Conservation (phyloP, 2,329 filamentous ascomycete genomes). For the Aspergillus sp. region DNA sequence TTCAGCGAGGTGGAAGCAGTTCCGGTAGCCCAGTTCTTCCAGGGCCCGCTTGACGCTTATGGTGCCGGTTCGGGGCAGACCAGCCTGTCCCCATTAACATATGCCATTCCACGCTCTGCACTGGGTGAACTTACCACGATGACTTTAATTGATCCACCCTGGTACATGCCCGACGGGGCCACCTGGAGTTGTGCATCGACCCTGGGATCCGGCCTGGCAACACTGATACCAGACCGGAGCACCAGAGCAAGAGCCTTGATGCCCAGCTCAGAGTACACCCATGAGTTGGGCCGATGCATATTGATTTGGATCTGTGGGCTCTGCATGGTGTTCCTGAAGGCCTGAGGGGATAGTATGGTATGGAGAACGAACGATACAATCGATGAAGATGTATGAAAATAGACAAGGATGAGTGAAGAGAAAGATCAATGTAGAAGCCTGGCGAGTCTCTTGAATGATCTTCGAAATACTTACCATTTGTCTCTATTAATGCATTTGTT, state of each 20-base stretch:
- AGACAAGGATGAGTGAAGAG: no score
- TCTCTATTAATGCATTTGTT: no score
- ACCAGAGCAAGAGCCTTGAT: constrained; percentile 8
- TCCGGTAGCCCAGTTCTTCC: constrained; percentile 10
- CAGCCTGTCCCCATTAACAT: constrained; percentile 5
- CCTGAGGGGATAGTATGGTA: no score
- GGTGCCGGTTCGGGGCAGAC: constrained; percentile 12
- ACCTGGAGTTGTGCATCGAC: constrained; percentile 5
- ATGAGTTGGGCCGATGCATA: constrained; percentile 8
- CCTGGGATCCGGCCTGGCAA: constrained; percentile 8
- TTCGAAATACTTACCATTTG: no score
- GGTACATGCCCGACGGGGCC: constrained; percentile 2
- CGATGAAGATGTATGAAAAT: no score
- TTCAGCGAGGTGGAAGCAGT: constrained; percentile 10
- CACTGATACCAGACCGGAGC: constrained; percentile 6
- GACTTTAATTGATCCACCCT: constrained; percentile 6
- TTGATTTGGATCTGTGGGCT: constrained; percentile 5
- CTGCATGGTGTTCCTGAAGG: constrained; percentile 1
- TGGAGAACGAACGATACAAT: no score
- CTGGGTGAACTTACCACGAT: constrained; percentile 7
- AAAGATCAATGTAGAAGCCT: no score
- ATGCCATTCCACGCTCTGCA: neutral
- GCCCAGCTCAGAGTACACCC: constrained; percentile 6
- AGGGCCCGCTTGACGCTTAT: constrained; percentile 12
- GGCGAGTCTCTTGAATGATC: no score